Base-by-base conservation (phyloP, 2,329 filamentous ascomycete species). In the Alternaria arbusti region DNA sequence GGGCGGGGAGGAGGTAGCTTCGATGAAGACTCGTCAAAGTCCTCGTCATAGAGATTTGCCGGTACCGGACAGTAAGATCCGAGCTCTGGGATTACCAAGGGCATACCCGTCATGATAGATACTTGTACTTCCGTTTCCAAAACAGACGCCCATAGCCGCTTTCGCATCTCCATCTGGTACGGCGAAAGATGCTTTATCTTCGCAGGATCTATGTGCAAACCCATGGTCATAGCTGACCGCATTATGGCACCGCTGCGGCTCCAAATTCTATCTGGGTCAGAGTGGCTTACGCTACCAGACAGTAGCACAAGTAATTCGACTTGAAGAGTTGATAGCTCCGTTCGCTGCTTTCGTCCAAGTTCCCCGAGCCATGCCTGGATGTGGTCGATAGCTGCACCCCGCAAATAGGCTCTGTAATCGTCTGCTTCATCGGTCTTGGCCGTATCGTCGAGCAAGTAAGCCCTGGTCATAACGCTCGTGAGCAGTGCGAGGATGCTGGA, bases 131-230 rank as follows among this genome's bases (percentile, higher is more conserved):
- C 79, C 26, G 82, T 64, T 62, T 84, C 81, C 11, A 83, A 59
- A 9, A 83, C 78, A 0, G 82, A 82, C n/a, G 78, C 75, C 82
- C 82, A 84, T 4, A 84, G 58, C n/a, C 82, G 76, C 17, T 82
- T 78, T 15, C 81, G 80, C 71, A 83, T 79, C 58, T 84, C 82
- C 1, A 52, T 54, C 32, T 74, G 70, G 28, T 73, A 82, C 5
- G 69, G 67, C 5, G 72, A 71, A 28, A 81, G 73, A 22, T 77
- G 76, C 2, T 69, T 66, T 17, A 81, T 78, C 4, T 71, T 70
- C 8, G 69, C 64, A 9, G 81, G 80, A 49, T 82, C 77, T 1
- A 79, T 76, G 64, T 84, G 81, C 11, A 83, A 59, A 3, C 82
- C 82, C 74, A 83, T 80, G 12, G 73, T 73, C 70, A 82, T 81